Evolutionary conservation across 306 rosid genomes (phyloP), one percentile per base, ranked within the genome.

Genomic region (Lithocarpus polystachyus): DNA sequence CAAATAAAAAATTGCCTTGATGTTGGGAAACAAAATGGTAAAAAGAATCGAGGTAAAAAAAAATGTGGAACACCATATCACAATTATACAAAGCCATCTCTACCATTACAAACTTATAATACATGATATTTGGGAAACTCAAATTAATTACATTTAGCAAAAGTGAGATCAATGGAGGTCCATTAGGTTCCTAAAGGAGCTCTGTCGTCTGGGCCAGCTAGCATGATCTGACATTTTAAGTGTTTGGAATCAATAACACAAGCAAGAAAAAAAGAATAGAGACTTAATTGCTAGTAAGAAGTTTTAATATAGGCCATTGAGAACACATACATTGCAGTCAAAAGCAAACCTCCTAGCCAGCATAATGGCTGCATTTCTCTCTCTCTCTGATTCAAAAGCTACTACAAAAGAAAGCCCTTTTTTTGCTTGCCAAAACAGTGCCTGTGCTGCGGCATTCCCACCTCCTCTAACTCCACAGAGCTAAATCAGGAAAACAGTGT

Each of bases 401-500:
- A 93, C 81, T 17, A 90, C 92, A 72, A 88, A 90, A 61, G 98
- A 93, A 74, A 82, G 79, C 54, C 90, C 97, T 84, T 88, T 84
- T 84, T 86, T 91, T 4, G 93, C 91, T 84, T 91, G 92, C 98
- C 98, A 93, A 89, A 86, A 93, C 72, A 92, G 53, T 67, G 96
- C 98, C 77, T 90, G 98, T 0, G 98, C 88, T 3, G 93, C 97
- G 5, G 98, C 98, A 81, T 92, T 93, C 23, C 98, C 98, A 2
- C 97, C 97, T 52, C 98, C 97, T 64, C 98, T 83, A 73, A 93
- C 97, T 70, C 98, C 98, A 43, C 98, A 93, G 33, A 93, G 91
- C 98, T 93, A 45, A 62, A 82, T 69, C 71, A 84, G 35, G 56
- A 82, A 19, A 71, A 3, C 33, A 57, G 68, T 65, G 24, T 64